Percentiles rank a stretch among this genome's conserved stretches.
Conservation (phyloP, 768 basidiomycete genomes). For the Mycena haematopus region DNA sequence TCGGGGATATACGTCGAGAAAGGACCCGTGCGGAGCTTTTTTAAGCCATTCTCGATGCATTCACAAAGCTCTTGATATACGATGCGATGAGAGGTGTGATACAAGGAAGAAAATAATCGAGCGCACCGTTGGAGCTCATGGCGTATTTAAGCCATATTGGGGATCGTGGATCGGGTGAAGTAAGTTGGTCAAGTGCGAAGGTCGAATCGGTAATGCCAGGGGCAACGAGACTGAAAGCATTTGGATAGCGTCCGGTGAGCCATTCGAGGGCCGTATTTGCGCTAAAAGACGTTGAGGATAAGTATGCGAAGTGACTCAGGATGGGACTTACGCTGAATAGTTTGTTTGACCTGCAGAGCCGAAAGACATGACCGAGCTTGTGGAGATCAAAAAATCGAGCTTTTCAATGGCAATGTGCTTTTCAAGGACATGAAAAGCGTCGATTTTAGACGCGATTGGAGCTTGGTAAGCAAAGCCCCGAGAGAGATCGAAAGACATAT, state of each 20-base stretch:
- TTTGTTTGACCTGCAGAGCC: conserved; percentile 48
- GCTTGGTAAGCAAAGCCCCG: conserved; percentile 32
- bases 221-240: conserved; percentile 41
- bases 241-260: conserved; percentile 31
- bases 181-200: neutral
- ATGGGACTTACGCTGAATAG: conserved; percentile 39
- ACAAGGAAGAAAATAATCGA: neutral
- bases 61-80: neutral
- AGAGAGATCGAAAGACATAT: conserved; percentile 37
- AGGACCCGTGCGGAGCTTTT: neutral
- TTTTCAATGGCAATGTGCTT: conserved; percentile 33
- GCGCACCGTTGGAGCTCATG: conserved; percentile 8
- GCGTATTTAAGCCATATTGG: neutral
- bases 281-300: conserved; percentile 27
- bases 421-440: conserved; percentile 37
- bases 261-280: conserved; percentile 43
- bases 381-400: conserved; percentile 44
- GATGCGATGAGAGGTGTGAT: neutral
- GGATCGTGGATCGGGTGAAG: neutral
- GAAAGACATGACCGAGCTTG: conserved; percentile 42
- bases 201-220: conserved; percentile 38
- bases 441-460: conserved; percentile 38
- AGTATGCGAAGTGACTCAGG: neutral
- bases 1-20: conserved; percentile 4
- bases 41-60: conserved; percentile 3